Evolutionary conservation across 2,329 filamentous ascomycete genomes (phyloP), one percentile per base, ranked within the genome.

Genomic region (Talaromyces sp.): DNA sequence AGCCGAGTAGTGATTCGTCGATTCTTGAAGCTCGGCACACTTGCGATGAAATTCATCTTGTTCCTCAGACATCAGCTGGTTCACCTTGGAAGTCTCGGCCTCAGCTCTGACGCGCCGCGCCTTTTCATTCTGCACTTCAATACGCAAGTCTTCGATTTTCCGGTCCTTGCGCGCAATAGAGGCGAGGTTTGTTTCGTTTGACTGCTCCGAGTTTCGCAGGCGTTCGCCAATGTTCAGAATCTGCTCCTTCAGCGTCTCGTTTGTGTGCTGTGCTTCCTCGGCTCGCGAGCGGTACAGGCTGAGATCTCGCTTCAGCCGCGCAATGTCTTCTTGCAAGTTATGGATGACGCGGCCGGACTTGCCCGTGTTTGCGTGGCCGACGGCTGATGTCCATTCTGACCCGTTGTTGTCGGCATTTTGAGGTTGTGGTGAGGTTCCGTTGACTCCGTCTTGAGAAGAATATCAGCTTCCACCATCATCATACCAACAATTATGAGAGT

Each of bases 341-440:
- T 81, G 79, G 57, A 81, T 81, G 21, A 81, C 79, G 38, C 79
- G 75, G 29, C 79, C 78, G 2, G 79, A 81, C 66, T 81, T 81
- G 43, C 79, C 79, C 8, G 76, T 78, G 26, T 77, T 75, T 38
- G 79, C 79, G 62, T 80, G 78, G 12, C 79, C 79, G 29, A 81
- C 77, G 2, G 79, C 79, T 1, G 79, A 76, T 11, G 77, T 81
- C 79, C 79, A 81, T 69, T 78, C 75, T n/a, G 70, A 62, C 21
- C 64, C 56, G 26, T 69, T 59, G 26, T 69, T 59, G 53, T 75
- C 73, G 58, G 65, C 66, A 63, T 71, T 70, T 14, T 66, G 66
- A 35, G 65, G 60, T 32, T 72, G 72, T 24, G 69, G 60, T 51
- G 70, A 65, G 5, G n/a, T 68, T 58, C 38, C 68, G 57, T 58